Percentiles rank a stretch among this genome's conserved stretches.
These are phyloP conservation scores for Blastosporella zonata DNA, from an alignment of 1,284 basidiomycete species.

Conservation along the genomic window DNA sequence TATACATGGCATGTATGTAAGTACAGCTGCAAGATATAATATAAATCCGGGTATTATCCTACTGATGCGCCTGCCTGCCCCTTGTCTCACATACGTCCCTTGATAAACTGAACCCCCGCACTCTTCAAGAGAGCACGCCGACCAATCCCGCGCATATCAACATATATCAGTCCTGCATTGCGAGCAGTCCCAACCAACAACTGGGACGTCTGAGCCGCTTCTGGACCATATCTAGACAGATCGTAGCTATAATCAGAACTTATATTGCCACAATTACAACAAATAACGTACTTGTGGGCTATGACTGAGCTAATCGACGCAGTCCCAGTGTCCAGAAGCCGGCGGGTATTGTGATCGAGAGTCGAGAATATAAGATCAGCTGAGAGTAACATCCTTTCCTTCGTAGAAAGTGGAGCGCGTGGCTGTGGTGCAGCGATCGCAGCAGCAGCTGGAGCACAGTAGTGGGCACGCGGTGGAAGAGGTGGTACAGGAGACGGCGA, in stretches of 20 bases:
- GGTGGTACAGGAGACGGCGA: conserved; percentile 30
- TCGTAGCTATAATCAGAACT: conserved; percentile 1
- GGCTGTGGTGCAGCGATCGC: conserved; percentile 26
- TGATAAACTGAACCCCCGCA: conserved; percentile 54
- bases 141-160: conserved; percentile 72
- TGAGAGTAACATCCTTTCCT: conserved; percentile 58
- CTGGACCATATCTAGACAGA: conserved; percentile 54
- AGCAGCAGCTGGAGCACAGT: conserved; percentile 4
- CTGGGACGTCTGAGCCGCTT: conserved; percentile 57
- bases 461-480: conserved; percentile 27
- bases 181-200: conserved; percentile 59
- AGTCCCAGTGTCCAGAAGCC: conserved; percentile 58
- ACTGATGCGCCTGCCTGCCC: not conserved
- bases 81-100: conserved; percentile 23
- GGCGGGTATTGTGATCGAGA: conserved; percentile 61
- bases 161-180: conserved; percentile 75
- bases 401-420: conserved; percentile 29
- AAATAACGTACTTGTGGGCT: conserved; percentile 50
- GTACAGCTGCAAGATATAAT: too few relatives aligned
- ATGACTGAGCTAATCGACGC: conserved; percentile 56
- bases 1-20: too few relatives aligned
- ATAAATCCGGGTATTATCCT: too few relatives aligned
- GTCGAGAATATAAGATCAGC: conserved; percentile 74
- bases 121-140: conserved; percentile 64
- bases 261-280: not conserved